Percentiles rank a stretch among this genome's conserved stretches.
Conservation (phyloP, 2,329 filamentous ascomycete species). For the Neonectria neomacrospora region DNA sequence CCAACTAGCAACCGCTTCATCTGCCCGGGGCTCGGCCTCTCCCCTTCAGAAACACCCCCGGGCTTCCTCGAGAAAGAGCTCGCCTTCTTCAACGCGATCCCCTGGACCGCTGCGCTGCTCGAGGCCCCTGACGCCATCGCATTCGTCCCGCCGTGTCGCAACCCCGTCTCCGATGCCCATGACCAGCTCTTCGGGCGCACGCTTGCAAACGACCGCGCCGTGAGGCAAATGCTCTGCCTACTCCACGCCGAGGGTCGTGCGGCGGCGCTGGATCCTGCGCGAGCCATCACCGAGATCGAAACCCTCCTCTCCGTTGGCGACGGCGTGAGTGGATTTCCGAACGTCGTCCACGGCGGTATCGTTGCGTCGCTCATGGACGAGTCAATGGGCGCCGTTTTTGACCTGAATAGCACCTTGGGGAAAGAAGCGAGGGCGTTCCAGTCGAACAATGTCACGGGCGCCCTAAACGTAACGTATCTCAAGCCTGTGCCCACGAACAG, state of each 20-base stretch:
- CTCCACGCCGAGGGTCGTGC: conserved; percentile 45
- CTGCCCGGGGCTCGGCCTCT: conserved; percentile 46
- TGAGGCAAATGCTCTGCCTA: conserved; percentile 51
- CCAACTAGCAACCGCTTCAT: conserved; percentile 43
- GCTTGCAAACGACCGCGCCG: conserved; percentile 42
- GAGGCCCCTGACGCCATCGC: conserved; percentile 41
- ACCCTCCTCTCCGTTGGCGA: conserved; percentile 49
- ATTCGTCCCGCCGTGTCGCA: conserved; percentile 50
- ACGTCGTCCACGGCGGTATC: conserved; percentile 52
- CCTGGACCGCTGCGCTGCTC: conserved; percentile 51
- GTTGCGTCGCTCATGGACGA: conserved; percentile 52
- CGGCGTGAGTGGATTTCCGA: conserved; percentile 49
- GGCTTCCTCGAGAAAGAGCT: conserved; percentile 44
- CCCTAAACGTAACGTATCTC: conserved; percentile 50
- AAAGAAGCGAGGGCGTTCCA: conserved; percentile 46
- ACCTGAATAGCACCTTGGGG: conserved; percentile 49
- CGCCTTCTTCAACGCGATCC: conserved; percentile 48
- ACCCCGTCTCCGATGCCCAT: conserved; percentile 42
- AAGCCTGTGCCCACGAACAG: conserved; percentile 46
- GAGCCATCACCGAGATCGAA: conserved; percentile 44
- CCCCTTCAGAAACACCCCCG: conserved; percentile 42
- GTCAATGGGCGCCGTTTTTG: conserved; percentile 50
- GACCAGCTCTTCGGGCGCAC: conserved; percentile 51
- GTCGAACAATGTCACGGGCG: conserved; percentile 49
- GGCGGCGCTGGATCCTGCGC: conserved; percentile 38